phyloP scores from a whole-genome alignment of 768 basidiomycete genomes.

The Phaffia tasmanica region DNA sequence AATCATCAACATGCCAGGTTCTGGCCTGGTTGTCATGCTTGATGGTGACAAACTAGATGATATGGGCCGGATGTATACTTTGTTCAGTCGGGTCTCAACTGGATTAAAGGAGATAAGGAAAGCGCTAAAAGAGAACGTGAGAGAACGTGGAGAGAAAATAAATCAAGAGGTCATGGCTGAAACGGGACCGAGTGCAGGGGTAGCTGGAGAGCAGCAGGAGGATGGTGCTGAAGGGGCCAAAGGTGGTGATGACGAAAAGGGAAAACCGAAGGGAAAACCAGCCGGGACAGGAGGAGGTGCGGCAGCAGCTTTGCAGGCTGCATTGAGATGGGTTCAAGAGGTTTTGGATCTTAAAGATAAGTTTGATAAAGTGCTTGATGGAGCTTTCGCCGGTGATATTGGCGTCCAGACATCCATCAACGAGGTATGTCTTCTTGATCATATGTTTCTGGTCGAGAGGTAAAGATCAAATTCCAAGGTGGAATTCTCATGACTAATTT shows the following conservation, averaged over 20 bases:
- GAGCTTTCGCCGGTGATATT: conserved; percentile 60
- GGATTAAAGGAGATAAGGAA: conserved; percentile 57
- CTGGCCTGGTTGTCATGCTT: conserved; percentile 78
- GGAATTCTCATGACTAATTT: not conserved
- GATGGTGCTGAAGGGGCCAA: conserved; percentile 35
- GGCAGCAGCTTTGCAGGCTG: conserved; percentile 45
- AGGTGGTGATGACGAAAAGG: conserved; percentile 31
- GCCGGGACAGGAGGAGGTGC: conserved; percentile 18
- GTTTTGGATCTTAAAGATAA: conserved; percentile 84
- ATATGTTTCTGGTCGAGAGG: not conserved
- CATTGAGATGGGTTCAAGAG: conserved; percentile 86
- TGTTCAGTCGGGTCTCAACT: conserved; percentile 49
- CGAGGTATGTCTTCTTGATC: conserved; percentile 48
- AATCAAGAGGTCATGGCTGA: conserved; percentile 44
- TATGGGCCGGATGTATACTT: conserved; percentile 62
- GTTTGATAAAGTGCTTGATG: conserved; percentile 64
- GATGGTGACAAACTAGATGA: conserved; percentile 66
- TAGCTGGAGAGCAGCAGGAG: conserved; percentile 38
- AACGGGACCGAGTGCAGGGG: conserved; percentile 35
- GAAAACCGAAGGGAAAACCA: conserved; percentile 47
- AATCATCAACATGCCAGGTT: conserved; percentile 65
- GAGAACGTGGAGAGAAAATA: conserved; percentile 63
- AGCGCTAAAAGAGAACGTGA: conserved; percentile 60
- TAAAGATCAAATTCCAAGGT: too few species aligned
- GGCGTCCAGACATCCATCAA: conserved; percentile 70